phyloP scores from a whole-genome alignment of 805 yeast genomes.

The Vanderwaltozyma yarrowii region DNA sequence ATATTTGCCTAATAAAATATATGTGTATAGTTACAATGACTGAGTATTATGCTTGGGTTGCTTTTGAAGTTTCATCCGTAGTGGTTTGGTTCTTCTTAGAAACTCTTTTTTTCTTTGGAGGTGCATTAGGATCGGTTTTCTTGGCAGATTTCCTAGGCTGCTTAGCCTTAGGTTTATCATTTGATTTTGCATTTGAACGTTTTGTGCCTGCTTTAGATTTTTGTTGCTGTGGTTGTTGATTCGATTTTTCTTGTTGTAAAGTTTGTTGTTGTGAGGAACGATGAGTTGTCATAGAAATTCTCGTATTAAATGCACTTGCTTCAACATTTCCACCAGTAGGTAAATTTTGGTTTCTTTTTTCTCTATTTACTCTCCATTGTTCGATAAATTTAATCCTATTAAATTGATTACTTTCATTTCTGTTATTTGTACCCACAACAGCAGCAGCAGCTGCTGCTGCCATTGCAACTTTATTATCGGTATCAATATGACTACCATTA shows the following conservation, averaged over 20 bases:
- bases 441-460: conserved; percentile 33
- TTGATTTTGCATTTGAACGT: conserved; percentile 1
- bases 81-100: conserved; percentile 18
- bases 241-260: conserved; percentile 18
- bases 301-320: conserved; percentile 22
- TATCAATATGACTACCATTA: conserved; percentile 2
- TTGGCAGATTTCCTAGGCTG: conserved; percentile 25
- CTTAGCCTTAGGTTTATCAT: conserved; percentile 21
- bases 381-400: conserved; percentile 82
- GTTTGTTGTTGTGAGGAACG: conserved; percentile 24
- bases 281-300: conserved; percentile 26
- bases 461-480: conserved; percentile 26
- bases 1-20: no score
- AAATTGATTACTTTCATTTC: conserved; percentile 48
- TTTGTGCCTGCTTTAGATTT: conserved; percentile 6
- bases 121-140: conserved; percentile 16
- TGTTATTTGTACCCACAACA: conserved; percentile 28
- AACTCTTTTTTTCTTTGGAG: conserved; percentile 20
- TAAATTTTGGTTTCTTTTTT: conserved; percentile 36
- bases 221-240: conserved; percentile 18
- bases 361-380: conserved; percentile 65
- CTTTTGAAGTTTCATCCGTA: no score
- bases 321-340: conserved; percentile 22
- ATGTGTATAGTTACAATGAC: no score
- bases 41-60: no score